Evolutionary conservation across 768 basidiomycete species (phyloP).

Genomic region (Dacryopinax primogenitus): DNA sequence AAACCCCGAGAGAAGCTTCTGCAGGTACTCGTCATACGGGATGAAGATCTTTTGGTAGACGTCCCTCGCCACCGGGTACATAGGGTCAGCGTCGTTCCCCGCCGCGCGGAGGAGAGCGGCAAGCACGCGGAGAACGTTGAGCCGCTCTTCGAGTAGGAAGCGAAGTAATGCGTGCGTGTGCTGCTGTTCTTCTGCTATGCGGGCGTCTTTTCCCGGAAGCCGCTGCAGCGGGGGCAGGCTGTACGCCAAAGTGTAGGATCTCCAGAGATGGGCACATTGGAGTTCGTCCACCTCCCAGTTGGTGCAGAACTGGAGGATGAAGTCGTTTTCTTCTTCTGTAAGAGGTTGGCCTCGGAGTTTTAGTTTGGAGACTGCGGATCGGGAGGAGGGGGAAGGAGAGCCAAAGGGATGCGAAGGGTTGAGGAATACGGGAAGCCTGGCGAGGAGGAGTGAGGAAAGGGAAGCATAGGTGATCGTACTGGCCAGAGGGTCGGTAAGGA

Average conservation of each 20-base stretch:
- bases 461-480: neutral
- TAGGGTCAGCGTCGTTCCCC: constrained; percentile 42
- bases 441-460: neutral
- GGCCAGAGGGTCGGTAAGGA: neutral
- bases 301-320: neutral
- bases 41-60: constrained; percentile 47
- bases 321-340: neutral
- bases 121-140: constrained; percentile 54
- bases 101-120: constrained; percentile 64
- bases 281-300: neutral
- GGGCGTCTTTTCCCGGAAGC: neutral
- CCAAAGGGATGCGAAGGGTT: neutral
- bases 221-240: neutral
- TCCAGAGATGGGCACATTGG: neutral
- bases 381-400: neutral
- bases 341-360: neutral
- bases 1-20: neutral
- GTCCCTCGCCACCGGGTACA: constrained; percentile 42
- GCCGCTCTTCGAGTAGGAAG: constrained; percentile 72
- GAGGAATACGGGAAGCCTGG: neutral
- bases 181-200: neutral
- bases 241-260: neutral
- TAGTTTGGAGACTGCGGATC: neutral
- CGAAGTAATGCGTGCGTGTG: neutral
- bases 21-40: constrained; percentile 33